These are phyloP conservation scores for Sclerotinia glacialis DNA, from an alignment of 2,329 filamentous ascomycete genomes.

Conservation along the genomic window DNA sequence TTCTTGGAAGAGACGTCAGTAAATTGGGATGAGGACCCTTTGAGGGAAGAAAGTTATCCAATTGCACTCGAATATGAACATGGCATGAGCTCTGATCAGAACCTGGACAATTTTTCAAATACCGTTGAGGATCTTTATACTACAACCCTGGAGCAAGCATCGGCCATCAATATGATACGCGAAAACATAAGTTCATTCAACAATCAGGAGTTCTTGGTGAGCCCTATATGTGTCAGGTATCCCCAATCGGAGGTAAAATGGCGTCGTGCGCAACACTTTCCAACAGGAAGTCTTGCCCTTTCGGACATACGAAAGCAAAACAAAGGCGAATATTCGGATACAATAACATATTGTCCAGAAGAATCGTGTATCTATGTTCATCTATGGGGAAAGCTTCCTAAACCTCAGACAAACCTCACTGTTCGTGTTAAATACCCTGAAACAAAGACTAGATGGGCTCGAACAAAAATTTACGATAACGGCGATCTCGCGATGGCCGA, in stretches of 20 bases:
- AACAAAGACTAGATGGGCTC: slow-evolving; percentile 22
- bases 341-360: slow-evolving; percentile 13
- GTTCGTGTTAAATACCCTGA: slow-evolving; percentile 20
- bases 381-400: slow-evolving; percentile 17
- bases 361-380: slow-evolving; percentile 28
- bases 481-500: slow-evolving; percentile 11
- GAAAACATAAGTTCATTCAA: slow-evolving; percentile 14
- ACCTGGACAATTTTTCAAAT: neutral
- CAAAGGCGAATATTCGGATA: slow-evolving; percentile 27
- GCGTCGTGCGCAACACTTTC: slow-evolving; percentile 22
- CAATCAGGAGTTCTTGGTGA: neutral
- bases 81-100: neutral
- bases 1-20: slow-evolving; percentile 13
- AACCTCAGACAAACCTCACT: neutral
- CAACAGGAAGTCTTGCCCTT: slow-evolving; percentile 27
- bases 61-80: neutral
- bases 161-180: neutral
- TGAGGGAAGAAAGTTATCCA: neutral
- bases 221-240: slow-evolving; percentile 25
- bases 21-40: neutral
- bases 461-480: slow-evolving; percentile 11
- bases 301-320: slow-evolving; percentile 26
- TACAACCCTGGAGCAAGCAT: neutral
- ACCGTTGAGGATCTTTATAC: neutral
- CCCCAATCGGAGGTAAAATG: slow-evolving; percentile 24